Evolutionary conservation across 306 rosid species (phyloP), one percentile per base, ranked within the genome.

Genomic region (Sechiopsis laciniata): DNA sequence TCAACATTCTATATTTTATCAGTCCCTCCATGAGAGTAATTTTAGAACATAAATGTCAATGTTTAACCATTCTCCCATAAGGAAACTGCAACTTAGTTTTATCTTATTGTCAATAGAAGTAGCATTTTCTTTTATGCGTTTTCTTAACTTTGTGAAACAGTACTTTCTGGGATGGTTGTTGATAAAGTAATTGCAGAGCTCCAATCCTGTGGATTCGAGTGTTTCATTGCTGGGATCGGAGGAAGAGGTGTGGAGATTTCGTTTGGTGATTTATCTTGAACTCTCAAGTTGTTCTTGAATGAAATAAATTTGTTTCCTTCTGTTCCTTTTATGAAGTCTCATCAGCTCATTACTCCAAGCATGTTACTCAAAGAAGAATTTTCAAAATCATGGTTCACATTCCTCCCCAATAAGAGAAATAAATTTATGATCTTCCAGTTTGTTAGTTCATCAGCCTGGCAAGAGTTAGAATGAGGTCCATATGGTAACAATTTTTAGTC

Each of bases 141-240:
- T 35, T 86, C 95, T 90, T 89, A 57, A 90, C 82, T 40, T 54
- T 52, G 74, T 74, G 82, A 53, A 84, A 75, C 88, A 94, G 98
- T 90, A 79, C 86, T 94, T 61, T 87, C 97, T 74, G 87, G 87
- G 71, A 84, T 84, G 7, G 80, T 90, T 77, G 95, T 84, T 74
- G 91, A 90, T 8, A 81, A 82, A 77, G 92, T 90, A 71, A 81
- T 84, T 73, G 70, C 91, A 26, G 98, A 94, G 67, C 87, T 94
- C 56, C 92, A 94, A 88, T 87, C 95, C 2, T 76, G 84, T 73
- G 96, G 97, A 24, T 91, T 90, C 84, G 96, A 87, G 64, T 94
- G 98, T 79, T 79, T 90, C 82, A 86, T 73, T 40, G 95, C 95
- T 1, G 88, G 84, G 80, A 85, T 87, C 14, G 98, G 98, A 5